A percentile compares a stretch with the other conserved stretches of the same genome.
phyloP scores from a whole-genome alignment of 805 yeast species.

The Pichia gijzeniarum region DNA sequence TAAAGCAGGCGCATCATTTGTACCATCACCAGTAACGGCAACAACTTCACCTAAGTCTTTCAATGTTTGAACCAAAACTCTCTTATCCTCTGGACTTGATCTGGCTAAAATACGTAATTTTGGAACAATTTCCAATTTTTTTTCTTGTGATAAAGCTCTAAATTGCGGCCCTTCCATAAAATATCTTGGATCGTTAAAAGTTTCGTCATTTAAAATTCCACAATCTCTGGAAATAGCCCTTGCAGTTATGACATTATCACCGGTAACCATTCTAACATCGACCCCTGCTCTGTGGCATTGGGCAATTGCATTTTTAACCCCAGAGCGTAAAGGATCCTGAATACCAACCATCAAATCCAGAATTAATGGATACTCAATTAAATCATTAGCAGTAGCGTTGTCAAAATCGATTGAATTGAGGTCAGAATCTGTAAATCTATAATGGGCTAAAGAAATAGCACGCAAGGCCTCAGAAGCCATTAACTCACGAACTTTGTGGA shows the following conservation, averaged over 20 bases:
- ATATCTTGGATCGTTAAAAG: constrained; percentile 44
- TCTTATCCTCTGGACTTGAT: constrained; percentile 92
- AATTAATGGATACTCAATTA: constrained; percentile 29
- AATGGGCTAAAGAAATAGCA: constrained; percentile 48
- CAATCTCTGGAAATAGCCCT: constrained; percentile 75
- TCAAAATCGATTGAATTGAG: constrained; percentile 4
- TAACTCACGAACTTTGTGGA: constrained; percentile 49
- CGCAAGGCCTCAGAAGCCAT: constrained; percentile 83
- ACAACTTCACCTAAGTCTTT: constrained; percentile 91
- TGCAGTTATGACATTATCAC: constrained; percentile 93
- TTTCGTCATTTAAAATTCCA: constrained; percentile 59
- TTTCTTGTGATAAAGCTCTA: constrained; percentile 87
- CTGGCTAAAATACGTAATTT: constrained; percentile 88
- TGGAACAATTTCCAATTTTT: constrained; percentile 63
- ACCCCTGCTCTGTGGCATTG: constrained; percentile 86
- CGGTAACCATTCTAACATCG: constrained; percentile 95
- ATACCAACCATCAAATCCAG: constrained; percentile 88
- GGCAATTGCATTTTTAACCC: constrained; percentile 69
- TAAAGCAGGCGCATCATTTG: constrained; percentile 97
- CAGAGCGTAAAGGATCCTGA: constrained; percentile 96
- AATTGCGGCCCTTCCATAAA: constrained; percentile 96
- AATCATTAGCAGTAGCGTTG: constrained; percentile 5
- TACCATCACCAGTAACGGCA: constrained; percentile 99
- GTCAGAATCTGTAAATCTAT: background rate
- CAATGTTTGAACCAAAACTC: constrained; percentile 81